Evolutionary conservation across 768 basidiomycete genomes (phyloP).

Genomic region (Collybia sp.): DNA sequence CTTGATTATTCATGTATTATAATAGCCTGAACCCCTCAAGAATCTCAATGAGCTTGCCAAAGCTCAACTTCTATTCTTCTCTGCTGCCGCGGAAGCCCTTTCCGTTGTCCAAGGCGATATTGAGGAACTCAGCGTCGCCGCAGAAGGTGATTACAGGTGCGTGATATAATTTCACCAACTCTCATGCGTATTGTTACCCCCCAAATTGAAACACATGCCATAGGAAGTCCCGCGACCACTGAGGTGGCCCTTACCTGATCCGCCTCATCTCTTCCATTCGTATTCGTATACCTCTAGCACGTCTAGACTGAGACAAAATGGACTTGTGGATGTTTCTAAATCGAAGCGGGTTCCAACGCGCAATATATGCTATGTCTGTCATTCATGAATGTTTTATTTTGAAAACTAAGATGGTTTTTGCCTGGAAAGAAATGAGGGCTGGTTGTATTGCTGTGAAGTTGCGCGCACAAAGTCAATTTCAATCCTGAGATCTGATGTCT

Average conservation of each 20-base stretch:
- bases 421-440: too few species aligned
- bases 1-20: not conserved
- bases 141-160: slow-evolving; percentile 93
- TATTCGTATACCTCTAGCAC: not conserved
- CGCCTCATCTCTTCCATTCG: not conserved
- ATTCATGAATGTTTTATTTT: too few species aligned
- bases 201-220: slow-evolving; percentile 1
- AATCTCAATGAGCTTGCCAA: slow-evolving; percentile 90
- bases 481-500: too few species aligned
- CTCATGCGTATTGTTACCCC: not conserved
- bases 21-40: slow-evolving; percentile 91
- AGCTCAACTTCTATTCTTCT: slow-evolving; percentile 79
- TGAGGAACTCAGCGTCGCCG: slow-evolving; percentile 88
- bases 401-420: too few species aligned
- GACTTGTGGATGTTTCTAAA: too few species aligned
- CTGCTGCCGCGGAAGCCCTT: slow-evolving; percentile 74
- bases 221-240: slow-evolving; percentile 90
- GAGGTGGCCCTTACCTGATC: slow-evolving; percentile 42
- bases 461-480: too few species aligned
- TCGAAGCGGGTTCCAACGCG: too few species aligned
- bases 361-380: too few species aligned
- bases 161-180: slow-evolving; percentile 1
- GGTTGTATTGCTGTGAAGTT: too few species aligned
- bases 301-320: too few species aligned
- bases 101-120: slow-evolving; percentile 86